Percentiles rank a stretch among this genome's conserved stretches.
Conservation (phyloP, 768 basidiomycete genomes). For the Termitomyces heimii region DNA sequence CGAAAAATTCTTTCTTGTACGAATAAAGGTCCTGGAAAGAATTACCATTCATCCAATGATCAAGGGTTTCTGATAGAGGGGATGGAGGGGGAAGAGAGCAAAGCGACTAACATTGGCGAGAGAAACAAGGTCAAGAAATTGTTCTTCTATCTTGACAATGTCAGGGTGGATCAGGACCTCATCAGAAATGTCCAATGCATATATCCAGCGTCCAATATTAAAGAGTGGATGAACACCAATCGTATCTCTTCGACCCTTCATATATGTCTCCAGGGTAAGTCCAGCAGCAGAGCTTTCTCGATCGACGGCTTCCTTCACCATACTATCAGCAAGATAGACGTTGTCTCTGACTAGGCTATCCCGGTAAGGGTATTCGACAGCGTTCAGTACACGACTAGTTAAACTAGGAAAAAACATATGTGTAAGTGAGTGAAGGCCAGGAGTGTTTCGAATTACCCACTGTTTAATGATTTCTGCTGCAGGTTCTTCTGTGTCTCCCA, state of each 20-base stretch:
- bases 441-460: neutral
- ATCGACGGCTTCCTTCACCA: slow-evolving; percentile 1
- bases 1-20: neutral
- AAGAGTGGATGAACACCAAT: too few relatives aligned
- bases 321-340: neutral
- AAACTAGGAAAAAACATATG: neutral
- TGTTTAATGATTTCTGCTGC: neutral
- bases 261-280: slow-evolving; percentile 3
- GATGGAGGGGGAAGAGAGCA: too few relatives aligned
- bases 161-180: too few relatives aligned
- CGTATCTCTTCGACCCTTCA: slow-evolving; percentile 4
- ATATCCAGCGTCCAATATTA: too few relatives aligned
- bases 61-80: too few relatives aligned
- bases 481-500: neutral
- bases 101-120: too few relatives aligned
- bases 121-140: too few relatives aligned
- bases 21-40: neutral
- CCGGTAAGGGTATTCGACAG: neutral
- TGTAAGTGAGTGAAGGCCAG: neutral
- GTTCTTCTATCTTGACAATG: too few relatives aligned
- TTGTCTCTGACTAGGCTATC: neutral
- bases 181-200: too few relatives aligned
- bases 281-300: neutral
- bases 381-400: neutral
- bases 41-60: too few relatives aligned